Base-by-base conservation (phyloP, 345 rosid genomes). In the Ceriops decandra region DNA sequence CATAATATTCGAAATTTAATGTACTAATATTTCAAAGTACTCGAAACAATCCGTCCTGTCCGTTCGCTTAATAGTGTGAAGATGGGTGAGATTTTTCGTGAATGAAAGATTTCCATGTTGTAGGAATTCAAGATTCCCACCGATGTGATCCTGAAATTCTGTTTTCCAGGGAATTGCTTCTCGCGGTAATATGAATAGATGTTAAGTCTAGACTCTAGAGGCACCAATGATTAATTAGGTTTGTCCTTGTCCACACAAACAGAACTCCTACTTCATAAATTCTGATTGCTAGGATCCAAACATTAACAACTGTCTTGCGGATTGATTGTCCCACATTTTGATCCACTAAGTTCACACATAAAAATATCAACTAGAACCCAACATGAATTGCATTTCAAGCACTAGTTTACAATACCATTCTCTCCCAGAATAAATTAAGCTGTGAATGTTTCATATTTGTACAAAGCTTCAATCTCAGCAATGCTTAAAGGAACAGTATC, bases 321-420 rank as follows among this genome's bases (percentile, higher is more conserved):
- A 38, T 38, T 38, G 15, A 11, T 38, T 38, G 47, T 10, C 47
- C 47, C 47, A 38, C 47, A 38, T 8, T 33, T 33, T 7, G 36
- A 33, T 33, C 36, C 0, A 42, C 15, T 13, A 3, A 42, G 49
- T 42, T 15, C 5, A 11, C 16, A 42, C 17, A 13, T 13, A 42
- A 42, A 42, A 42, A 42, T 16, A 42, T 15, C 16, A 42, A 42
- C 16, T 17, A 42, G 49, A 74, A 69, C 6, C 66, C 79, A 73
- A 33, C 56, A 72, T 74, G 75, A 68, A 74, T 68, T 67, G 67
- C 74, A 77, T 72, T 72, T 57, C 82, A 70, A 75, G 62, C 76
- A 73, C 35, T 63, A 60, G 73, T 54, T 66, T 77, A 74, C 83
- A 77, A 64, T 57, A 68, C 60, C 56, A 63, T 72, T 53, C 51